phyloP scores from a whole-genome alignment of 768 basidiomycete genomes.

The Lepiota subincarnata region DNA sequence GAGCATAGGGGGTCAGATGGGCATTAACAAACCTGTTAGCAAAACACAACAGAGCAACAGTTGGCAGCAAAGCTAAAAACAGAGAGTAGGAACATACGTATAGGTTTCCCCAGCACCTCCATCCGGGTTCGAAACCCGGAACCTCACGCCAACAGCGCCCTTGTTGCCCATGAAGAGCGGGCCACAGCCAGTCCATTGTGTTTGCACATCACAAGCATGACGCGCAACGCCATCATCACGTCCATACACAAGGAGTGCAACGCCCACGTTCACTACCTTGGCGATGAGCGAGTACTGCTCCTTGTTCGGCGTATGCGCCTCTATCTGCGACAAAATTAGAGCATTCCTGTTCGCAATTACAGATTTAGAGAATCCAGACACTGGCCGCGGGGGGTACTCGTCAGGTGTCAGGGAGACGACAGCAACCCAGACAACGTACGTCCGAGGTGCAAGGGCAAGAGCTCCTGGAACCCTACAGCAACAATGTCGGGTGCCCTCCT shows the following conservation, averaged over 20 bases:
- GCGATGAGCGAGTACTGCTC: conserved; percentile 77
- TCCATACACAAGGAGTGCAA: conserved; percentile 85
- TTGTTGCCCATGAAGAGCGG: conserved; percentile 89
- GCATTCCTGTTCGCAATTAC: conserved; percentile 66
- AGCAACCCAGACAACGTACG: conserved; percentile 45
- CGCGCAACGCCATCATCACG: conserved; percentile 64
- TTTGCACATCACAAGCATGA: conserved; percentile 60
- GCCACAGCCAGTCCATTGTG: conserved; percentile 71
- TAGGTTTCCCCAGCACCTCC: conserved; percentile 66
- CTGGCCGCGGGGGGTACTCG: conserved; percentile 31
- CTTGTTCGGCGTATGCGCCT: conserved; percentile 64
- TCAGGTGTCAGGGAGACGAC: conserved; percentile 5
- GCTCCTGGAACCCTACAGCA: conserved; percentile 91
- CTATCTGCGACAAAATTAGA: conserved; percentile 73
- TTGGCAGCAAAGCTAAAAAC: background rate
- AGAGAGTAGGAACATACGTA: conserved; percentile 53
- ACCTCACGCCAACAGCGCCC: conserved; percentile 85
- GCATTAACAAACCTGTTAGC: conserved; percentile 78
- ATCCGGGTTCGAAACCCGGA: conserved; percentile 60
- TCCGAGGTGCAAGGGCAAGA: conserved; percentile 84
- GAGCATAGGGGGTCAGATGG: conserved; percentile 82
- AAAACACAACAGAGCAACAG: background rate
- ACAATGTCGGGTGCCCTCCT: conserved; percentile 77
- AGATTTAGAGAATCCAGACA: conserved; percentile 69
- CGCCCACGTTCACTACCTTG: conserved; percentile 79